Evolutionary conservation across 345 rosid species (phyloP), one percentile per base, ranked within the genome.

Genomic region (Mangifera indica): DNA sequence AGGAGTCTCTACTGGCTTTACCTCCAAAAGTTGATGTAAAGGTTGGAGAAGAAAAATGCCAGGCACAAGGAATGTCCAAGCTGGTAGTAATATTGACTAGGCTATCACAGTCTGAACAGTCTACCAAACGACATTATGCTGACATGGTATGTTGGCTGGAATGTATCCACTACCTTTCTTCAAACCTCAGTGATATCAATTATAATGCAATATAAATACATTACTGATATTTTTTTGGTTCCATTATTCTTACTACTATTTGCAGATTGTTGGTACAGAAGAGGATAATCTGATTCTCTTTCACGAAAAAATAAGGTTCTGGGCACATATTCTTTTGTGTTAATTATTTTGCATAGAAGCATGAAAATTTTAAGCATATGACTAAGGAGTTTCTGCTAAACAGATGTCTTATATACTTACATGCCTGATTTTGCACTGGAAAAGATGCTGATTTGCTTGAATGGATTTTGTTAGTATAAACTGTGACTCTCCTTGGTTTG

Each of bases 271-370:
- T 76, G 93, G 88, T 25, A 81, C 92, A 70, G 97, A 95, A 80
- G 99, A 95, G 83, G 93, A 95, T 78, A 91, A 92, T 66, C 69
- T 75, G 71, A 89, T 95, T 71, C 91, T 86, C 74, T 90, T 89
- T 75, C 97, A 91, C 75, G 95, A 92, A 84, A 95, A 87, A 79
- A 92, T 95, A 85, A 92, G 99, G 99, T 95, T 74, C 77, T 60
- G 66, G 42, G 61, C 34, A 45, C 62, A 51, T 55, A 1, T 66
- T 62, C 56, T 24, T 70, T 81, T 64, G 53, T 37, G 15, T 74
- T 70, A 53, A n/a, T 42, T 64, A 52, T 32, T 29, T 29, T 55
- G 21, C 26, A 67, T 59, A 22, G 10, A n/a, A 25, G 40, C 26
- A 26, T 17, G 7, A 57, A 34, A 15, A 40, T 18, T 70, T 70